These are phyloP conservation scores for Ramularia endophylla DNA, from an alignment of 2,329 filamentous ascomycete species.

Conservation along the genomic window DNA sequence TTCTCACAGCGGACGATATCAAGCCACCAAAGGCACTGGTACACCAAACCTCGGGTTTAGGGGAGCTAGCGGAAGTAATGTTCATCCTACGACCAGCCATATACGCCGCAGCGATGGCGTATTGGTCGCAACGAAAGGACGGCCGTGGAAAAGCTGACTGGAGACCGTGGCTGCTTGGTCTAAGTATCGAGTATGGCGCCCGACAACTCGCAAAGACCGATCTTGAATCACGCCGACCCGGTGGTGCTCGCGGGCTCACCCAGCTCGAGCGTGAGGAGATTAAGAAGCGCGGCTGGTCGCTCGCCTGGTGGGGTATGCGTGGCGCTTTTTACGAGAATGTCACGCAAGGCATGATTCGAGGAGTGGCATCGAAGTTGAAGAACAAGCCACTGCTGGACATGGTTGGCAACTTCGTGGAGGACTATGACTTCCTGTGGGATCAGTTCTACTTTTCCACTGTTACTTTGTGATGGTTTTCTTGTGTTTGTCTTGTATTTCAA, in stretches of 20 bases:
- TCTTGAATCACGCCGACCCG: constrained; percentile 56
- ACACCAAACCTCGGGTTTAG: constrained; percentile 67
- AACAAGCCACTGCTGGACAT: constrained; percentile 72
- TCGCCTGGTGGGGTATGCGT: constrained; percentile 94
- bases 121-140: constrained; percentile 48
- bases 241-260: constrained; percentile 70
- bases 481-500: constrained; percentile 8
- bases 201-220: constrained; percentile 72
- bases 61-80: constrained; percentile 80
- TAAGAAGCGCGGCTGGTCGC: constrained; percentile 77
- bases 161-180: constrained; percentile 84
- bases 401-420: constrained; percentile 78
- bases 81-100: constrained; percentile 85
- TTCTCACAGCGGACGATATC: constrained; percentile 93
- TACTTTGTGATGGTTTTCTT: constrained; percentile 39
- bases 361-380: constrained; percentile 63
- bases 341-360: constrained; percentile 63
- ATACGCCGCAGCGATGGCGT: constrained; percentile 78
- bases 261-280: constrained; percentile 86
- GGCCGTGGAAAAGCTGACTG: constrained; percentile 74
- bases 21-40: constrained; percentile 82
- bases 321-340: constrained; percentile 96
- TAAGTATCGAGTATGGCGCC: constrained; percentile 80
- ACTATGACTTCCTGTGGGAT: constrained; percentile 98
- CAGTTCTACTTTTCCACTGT: constrained; percentile 85